A percentile compares a stretch with the other conserved stretches of the same genome.
Conservation (phyloP, 495 filamentous ascomycete genomes). For the Saxispiralis lemnorum region DNA sequence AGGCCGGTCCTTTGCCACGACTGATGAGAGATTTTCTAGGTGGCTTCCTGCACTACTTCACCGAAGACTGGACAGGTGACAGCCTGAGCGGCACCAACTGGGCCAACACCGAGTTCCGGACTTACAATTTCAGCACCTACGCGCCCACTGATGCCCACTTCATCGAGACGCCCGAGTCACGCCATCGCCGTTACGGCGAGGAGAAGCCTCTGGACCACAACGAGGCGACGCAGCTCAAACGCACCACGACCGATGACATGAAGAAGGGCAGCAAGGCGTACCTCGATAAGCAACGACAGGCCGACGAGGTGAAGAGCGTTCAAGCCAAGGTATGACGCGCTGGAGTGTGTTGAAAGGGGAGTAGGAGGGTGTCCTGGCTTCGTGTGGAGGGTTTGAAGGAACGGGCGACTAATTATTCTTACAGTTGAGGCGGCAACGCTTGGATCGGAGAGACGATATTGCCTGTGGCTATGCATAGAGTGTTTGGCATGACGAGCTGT, state of each 20-base stretch:
- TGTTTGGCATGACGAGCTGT: too few species aligned
- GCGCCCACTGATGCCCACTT: conserved; percentile 39
- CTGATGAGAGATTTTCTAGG: conserved; percentile 15
- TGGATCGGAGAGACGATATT: too few species aligned
- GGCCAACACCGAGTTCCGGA: conserved; percentile 67
- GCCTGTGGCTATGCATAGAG: too few species aligned
- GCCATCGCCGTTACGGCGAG: conserved; percentile 36
- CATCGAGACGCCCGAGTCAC: conserved; percentile 44
- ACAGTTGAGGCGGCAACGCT: neutral
- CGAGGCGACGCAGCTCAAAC: conserved; percentile 27
- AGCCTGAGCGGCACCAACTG: conserved; percentile 51
- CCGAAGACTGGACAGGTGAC: conserved; percentile 56
- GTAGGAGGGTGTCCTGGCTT: neutral
- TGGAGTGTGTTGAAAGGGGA: neutral
- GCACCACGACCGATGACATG: conserved; percentile 2
- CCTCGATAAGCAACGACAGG: neutral
- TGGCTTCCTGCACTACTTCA: conserved; percentile 58
- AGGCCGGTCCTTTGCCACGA: neutral
- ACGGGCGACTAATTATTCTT: neutral
- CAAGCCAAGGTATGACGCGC: conserved; percentile 6
- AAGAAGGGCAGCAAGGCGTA: conserved; percentile 1
- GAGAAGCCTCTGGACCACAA: conserved; percentile 29
- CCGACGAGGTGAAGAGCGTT: conserved; percentile 1
- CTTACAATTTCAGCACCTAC: conserved; percentile 40
- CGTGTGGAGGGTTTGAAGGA: neutral